Conservation (phyloP, 148 eudicot species). For the Pharnaceum exiguum region DNA sequence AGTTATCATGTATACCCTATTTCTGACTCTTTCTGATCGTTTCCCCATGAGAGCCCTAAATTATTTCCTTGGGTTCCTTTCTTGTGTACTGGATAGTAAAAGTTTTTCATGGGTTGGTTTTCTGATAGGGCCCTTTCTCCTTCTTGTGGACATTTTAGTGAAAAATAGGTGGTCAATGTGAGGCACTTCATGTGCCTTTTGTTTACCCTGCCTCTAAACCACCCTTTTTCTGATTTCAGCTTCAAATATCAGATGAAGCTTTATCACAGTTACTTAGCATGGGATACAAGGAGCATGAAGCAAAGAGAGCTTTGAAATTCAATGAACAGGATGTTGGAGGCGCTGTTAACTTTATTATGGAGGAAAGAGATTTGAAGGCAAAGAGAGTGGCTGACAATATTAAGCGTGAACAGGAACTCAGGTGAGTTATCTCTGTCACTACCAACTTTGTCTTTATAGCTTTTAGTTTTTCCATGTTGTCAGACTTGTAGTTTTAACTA, state of each 20-base stretch:
- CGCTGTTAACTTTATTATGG: conserved; percentile 73
- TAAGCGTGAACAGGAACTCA: conserved; percentile 54
- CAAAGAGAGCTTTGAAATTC: conserved; percentile 80
- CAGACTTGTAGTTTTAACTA: background rate
- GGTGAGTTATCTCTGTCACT: conserved; percentile 30
- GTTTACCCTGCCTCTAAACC: too few species aligned
- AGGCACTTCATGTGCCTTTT: too few species aligned
- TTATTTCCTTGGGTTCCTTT: background rate
- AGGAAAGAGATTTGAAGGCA: conserved; percentile 55
- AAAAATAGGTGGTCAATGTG: too few species aligned
- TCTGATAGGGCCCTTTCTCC: too few species aligned
- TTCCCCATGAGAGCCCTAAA: background rate
- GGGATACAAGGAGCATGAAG: conserved; percentile 74
- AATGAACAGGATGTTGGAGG: conserved; percentile 62
- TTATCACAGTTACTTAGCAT: conserved; percentile 69
- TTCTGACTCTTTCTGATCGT: background rate
- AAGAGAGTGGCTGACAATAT: conserved; percentile 56
- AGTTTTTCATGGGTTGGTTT: too few species aligned
- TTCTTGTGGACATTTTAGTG: background rate
- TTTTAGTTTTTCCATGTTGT: conserved; percentile 3
- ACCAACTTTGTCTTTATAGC: background rate
- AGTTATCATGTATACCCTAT: background rate
- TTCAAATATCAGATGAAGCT: conserved; percentile 88
- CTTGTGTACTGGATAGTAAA: too few species aligned
- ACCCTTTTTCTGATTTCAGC: conserved; percentile 48